A percentile compares a stretch with the other conserved stretches of the same genome.
Evolutionary conservation across 1,284 basidiomycete genomes (phyloP).

Genomic region (Sutorius eximius): DNA sequence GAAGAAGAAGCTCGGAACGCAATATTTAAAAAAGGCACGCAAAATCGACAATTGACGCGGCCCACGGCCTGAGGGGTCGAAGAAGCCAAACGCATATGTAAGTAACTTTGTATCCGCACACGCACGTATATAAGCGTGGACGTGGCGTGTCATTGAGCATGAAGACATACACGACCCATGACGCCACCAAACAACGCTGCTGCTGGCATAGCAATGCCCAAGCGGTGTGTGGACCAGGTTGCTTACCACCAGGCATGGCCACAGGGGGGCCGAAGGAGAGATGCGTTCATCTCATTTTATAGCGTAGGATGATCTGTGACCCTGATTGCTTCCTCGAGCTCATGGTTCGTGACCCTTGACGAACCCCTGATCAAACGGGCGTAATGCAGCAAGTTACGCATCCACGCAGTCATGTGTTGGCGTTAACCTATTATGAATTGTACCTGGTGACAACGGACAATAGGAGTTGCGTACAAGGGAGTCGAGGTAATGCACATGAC

Average conservation of each 20-base stretch:
- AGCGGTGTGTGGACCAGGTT: not conserved
- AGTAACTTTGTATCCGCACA: not conserved
- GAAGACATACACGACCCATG: not conserved
- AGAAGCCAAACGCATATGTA: too few relatives aligned
- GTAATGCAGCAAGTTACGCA: not conserved
- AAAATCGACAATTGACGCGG: not conserved
- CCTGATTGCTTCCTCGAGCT: not conserved
- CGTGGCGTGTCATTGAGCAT: not conserved
- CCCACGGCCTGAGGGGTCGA: too few relatives aligned
- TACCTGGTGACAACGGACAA: not conserved
- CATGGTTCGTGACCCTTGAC: not conserved
- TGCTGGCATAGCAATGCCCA: not conserved
- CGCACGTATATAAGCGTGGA: not conserved
- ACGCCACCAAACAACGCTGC: not conserved
- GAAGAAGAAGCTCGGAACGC: not conserved
- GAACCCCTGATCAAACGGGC: not conserved
- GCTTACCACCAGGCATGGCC: not conserved
- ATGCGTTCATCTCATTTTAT: not conserved
- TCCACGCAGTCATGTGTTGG: not conserved
- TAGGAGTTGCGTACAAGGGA: not conserved
- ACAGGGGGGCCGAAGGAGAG: not conserved
- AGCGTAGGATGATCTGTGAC: not conserved
- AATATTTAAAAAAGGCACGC: not conserved
- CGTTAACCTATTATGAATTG: slow-evolving; percentile 5
- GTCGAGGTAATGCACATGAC: slow-evolving; percentile 11